Evolutionary conservation across 306 rosid genomes (phyloP).

Genomic region (Biancaea sappan): DNA sequence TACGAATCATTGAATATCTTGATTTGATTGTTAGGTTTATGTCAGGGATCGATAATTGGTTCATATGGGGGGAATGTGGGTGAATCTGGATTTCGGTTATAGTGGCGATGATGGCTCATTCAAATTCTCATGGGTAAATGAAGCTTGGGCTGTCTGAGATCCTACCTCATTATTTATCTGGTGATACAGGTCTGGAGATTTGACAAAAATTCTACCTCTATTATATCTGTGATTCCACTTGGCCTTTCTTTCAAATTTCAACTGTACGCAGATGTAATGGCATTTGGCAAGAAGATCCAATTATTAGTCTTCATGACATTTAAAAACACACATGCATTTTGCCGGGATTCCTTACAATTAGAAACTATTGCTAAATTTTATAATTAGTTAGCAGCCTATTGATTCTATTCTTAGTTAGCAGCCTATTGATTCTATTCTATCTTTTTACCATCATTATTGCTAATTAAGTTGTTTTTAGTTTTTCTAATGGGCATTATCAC

Average conservation of each 20-base stretch:
- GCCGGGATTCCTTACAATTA: neutral
- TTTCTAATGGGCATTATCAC: conserved; percentile 8
- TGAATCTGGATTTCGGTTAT: conserved; percentile 40
- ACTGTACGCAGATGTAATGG: conserved; percentile 20
- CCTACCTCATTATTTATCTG: conserved; percentile 48
- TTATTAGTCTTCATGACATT: neutral
- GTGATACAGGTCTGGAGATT: conserved; percentile 48
- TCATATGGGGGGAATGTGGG: conserved; percentile 47
- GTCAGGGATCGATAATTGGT: conserved; percentile 16
- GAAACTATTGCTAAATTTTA: neutral
- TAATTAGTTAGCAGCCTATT: conserved; percentile 7
- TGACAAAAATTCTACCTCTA: conserved; percentile 33
- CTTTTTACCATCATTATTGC: neutral
- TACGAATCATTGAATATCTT: conserved; percentile 27
- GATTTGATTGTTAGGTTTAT: conserved; percentile 35
- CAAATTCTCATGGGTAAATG: conserved; percentile 60
- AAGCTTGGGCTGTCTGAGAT: conserved; percentile 57
- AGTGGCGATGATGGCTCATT: conserved; percentile 32
- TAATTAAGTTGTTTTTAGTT: neutral
- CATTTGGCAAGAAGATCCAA: conserved; percentile 29
- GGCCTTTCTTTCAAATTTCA: conserved; percentile 16
- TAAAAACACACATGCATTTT: conserved; percentile 16
- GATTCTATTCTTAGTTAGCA: neutral
- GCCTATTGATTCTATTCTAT: neutral
- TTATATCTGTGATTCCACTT: conserved; percentile 26